These are phyloP conservation scores for Arabidopsis suecica DNA, from an alignment of 345 rosid genomes.

Conservation along the genomic window DNA sequence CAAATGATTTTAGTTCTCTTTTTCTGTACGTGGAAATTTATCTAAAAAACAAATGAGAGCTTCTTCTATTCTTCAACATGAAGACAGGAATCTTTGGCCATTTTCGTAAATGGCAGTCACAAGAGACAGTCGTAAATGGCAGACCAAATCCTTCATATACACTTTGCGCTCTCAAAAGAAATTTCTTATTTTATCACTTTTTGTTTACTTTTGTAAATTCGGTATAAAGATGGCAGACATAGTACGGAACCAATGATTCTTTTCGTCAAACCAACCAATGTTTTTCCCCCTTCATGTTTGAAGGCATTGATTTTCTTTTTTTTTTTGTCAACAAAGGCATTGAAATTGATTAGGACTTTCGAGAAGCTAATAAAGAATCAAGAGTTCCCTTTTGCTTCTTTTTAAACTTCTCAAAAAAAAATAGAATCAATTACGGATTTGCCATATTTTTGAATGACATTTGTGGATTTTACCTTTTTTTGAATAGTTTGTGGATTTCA, in stretches of 20 bases:
- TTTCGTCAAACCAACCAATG: constrained; percentile 39
- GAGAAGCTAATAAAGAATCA: not conserved
- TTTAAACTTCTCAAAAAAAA: not conserved
- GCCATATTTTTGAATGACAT: too few species aligned
- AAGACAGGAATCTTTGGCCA: constrained; percentile 38
- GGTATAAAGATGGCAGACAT: constrained; percentile 29
- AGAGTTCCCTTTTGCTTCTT: not conserved
- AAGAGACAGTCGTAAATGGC: constrained; percentile 38
- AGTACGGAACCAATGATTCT: constrained; percentile 27
- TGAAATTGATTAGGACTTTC: constrained; percentile 21
- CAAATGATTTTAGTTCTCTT: not conserved
- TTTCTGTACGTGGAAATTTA: not conserved
- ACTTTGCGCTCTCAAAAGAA: constrained; percentile 1
- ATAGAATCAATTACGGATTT: not conserved
- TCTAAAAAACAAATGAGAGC: not conserved
- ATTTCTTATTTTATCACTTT: not conserved
- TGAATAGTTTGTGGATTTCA: too few species aligned
- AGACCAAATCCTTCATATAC: constrained; percentile 30
- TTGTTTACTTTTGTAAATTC: not conserved
- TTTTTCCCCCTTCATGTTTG: constrained; percentile 8
- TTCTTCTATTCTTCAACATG: constrained; percentile 34
- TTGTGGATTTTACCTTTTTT: too few species aligned
- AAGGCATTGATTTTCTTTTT: not conserved
- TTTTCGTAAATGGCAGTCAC: constrained; percentile 17
- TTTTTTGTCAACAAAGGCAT: constrained; percentile 14